Percentiles rank a stretch among this genome's conserved stretches.
Conservation (phyloP, 2,329 filamentous ascomycete species). For the Gliomastix tumulicola region DNA sequence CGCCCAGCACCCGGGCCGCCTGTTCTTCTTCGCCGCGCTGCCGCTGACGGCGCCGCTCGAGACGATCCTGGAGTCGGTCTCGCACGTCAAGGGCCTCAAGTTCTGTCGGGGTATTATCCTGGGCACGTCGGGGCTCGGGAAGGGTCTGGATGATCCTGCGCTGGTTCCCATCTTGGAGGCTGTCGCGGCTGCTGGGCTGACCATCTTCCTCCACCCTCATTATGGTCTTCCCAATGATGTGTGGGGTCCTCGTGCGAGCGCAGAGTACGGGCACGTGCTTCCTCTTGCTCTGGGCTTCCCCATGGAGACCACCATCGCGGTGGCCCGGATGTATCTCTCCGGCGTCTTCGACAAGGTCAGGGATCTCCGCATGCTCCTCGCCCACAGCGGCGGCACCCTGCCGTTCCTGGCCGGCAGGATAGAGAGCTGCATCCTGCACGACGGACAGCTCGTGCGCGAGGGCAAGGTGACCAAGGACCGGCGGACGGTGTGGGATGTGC, state of each 20-base stretch:
- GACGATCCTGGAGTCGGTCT: constrained; percentile 58
- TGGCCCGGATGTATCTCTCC: constrained; percentile 79
- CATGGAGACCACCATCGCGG: constrained; percentile 86
- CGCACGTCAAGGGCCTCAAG: constrained; percentile 51
- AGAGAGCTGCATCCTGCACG: constrained; percentile 80
- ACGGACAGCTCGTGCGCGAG: constrained; percentile 63
- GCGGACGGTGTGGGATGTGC: constrained; percentile 46
- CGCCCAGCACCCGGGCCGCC: constrained; percentile 51
- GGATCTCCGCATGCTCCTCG: constrained; percentile 66
- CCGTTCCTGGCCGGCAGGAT: constrained; percentile 85
- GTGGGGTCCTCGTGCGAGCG: constrained; percentile 62
- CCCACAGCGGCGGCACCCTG: constrained; percentile 82
- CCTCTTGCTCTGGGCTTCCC: constrained; percentile 83
- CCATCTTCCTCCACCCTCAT: constrained; percentile 85
- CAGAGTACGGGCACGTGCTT: constrained; percentile 79
- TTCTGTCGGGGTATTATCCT: constrained; percentile 82
- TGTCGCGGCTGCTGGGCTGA: constrained; percentile 55
- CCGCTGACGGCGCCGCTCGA: constrained; percentile 63
- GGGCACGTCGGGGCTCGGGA: constrained; percentile 74
- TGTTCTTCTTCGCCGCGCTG: constrained; percentile 80
- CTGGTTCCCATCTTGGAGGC: constrained; percentile 68
- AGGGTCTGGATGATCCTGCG: constrained; percentile 70
- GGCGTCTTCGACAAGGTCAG: constrained; percentile 76
- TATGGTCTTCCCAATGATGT: constrained; percentile 79
- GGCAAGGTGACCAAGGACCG: constrained; percentile 44